Evolutionary conservation across 225 moss, liverwort and hornwort species (phyloP).

Genomic region (Bryoerythrophyllum caledonicum): DNA sequence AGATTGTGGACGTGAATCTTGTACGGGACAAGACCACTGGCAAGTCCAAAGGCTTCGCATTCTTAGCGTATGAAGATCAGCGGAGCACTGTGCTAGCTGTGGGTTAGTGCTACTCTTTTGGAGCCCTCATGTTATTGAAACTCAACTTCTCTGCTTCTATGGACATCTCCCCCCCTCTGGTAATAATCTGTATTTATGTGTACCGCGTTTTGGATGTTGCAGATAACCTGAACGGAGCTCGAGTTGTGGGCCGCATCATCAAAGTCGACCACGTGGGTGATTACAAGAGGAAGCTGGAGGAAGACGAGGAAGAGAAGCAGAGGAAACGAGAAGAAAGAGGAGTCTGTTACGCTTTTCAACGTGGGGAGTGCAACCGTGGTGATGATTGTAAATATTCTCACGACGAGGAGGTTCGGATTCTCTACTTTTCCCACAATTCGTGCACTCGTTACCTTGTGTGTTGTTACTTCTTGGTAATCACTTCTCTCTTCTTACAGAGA

Average conservation of each 20-base stretch:
- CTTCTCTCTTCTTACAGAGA: slow-evolving; percentile 49
- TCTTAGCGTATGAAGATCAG: slow-evolving; percentile 96
- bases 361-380: slow-evolving; percentile 93
- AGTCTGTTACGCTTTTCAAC: slow-evolving; percentile 93
- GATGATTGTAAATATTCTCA: slow-evolving; percentile 92
- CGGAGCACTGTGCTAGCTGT: slow-evolving; percentile 95
- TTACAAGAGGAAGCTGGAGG: slow-evolving; percentile 93
- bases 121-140: background rate
- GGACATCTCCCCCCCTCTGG: background rate
- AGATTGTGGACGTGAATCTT: slow-evolving; percentile 92
- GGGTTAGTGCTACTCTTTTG: slow-evolving; percentile 50
- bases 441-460: background rate
- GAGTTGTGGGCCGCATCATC: slow-evolving; percentile 74
- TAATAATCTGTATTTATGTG: background rate
- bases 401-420: slow-evolving; percentile 62
- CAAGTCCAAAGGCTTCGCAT: slow-evolving; percentile 94
- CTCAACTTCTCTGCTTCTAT: slow-evolving; percentile 1
- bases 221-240: slow-evolving; percentile 98
- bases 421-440: slow-evolving; percentile 2
- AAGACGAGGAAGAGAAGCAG: slow-evolving; percentile 92
- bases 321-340: slow-evolving; percentile 91
- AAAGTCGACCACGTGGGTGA: slow-evolving; percentile 95
- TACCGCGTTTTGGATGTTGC: slow-evolving; percentile 6
- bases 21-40: slow-evolving; percentile 92
- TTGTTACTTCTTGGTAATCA: background rate